These are phyloP conservation scores for Shiraia bambusicola DNA, from an alignment of 2,329 filamentous ascomycete genomes.

Conservation along the genomic window DNA sequence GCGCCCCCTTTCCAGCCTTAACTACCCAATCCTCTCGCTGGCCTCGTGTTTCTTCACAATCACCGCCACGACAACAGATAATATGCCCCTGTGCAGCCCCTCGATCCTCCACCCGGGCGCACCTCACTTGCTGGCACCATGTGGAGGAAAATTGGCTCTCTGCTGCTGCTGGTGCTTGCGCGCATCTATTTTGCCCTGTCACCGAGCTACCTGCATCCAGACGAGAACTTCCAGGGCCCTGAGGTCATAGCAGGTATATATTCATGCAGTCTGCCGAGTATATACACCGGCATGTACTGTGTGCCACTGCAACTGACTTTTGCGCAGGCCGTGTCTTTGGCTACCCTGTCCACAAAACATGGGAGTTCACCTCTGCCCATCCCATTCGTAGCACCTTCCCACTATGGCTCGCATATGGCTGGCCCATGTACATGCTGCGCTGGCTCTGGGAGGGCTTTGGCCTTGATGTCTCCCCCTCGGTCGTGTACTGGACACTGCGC, in stretches of 20 bases:
- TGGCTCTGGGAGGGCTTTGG: slow-evolving; percentile 91
- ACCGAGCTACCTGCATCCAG: slow-evolving; percentile 94
- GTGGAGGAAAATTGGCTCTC: slow-evolving; percentile 88
- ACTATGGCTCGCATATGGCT: slow-evolving; percentile 90
- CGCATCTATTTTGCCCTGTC: slow-evolving; percentile 92
- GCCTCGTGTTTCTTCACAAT: slow-evolving; percentile 17
- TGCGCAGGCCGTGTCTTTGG: slow-evolving; percentile 80
- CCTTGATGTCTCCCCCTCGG: slow-evolving; percentile 76
- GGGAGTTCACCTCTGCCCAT: slow-evolving; percentile 88
- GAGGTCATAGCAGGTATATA: slow-evolving; percentile 86
- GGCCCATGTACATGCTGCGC: slow-evolving; percentile 88
- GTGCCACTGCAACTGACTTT: slow-evolving; percentile 12
- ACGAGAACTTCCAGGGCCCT: slow-evolving; percentile 98
- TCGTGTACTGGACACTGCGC: slow-evolving; percentile 86
- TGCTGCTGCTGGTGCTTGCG: slow-evolving; percentile 79
- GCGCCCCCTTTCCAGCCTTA: slow-evolving; percentile 27
- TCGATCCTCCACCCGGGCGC: slow-evolving; percentile 13
- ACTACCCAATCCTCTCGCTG: slow-evolving; percentile 23
- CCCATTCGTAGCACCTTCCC: slow-evolving; percentile 96
- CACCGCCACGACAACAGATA: slow-evolving; percentile 23
- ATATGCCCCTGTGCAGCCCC: slow-evolving; percentile 34
- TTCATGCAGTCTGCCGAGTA: background rate
- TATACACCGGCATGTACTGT: background rate
- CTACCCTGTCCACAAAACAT: slow-evolving; percentile 86
- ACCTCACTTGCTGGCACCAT: slow-evolving; percentile 53